Evolutionary conservation across 2,329 filamentous ascomycete species (phyloP), one percentile per base, ranked within the genome.

Genomic region (Mycocentrospora acerina): DNA sequence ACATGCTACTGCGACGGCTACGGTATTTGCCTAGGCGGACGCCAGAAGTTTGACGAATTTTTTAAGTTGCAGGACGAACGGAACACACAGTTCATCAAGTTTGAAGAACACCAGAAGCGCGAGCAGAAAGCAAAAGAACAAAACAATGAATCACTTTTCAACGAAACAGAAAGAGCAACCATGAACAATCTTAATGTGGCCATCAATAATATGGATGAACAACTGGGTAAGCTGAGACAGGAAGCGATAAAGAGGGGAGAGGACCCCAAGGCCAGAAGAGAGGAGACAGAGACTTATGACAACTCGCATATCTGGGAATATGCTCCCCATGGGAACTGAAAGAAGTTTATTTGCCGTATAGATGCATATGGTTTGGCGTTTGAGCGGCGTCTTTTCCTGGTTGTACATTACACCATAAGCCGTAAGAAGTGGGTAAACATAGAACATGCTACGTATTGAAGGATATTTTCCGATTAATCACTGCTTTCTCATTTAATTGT

Each of bases 1-100:
- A 58, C 62, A 1, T 68, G 82, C 64, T 81, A 82, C 46, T 85
- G 82, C 59, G 80, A 84, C 43, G 80, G 78, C 4, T 85, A 80
- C 43, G 81, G 81, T 1, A 65, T 82, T 12, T 85, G 82, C 50
- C 83, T 83, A 46, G 77, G 74, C 14, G 70, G 69, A 3, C 68
- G 72, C 18, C 60, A 70, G 11, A 66, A 72, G 37, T 80, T 75
- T 36, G 67, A 75, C 24, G 60, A 70, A 7, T 81, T 71, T 57
- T 72, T 77, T 37, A 69, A 73, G 36, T 57, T 75, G 37, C 63
- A 71, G 28, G 70, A 66, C 24, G 50, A 69, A 25, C 67, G 69
- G 37, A 62, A 71, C 15, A 60, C 69, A 18, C 57, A 69, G 16
- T 65, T 69, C 37, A 53, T 66, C 22, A 65, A 74, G 45, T 44